Conservation (phyloP, 257 asterid genomes). For the Plantago elongata region DNA sequence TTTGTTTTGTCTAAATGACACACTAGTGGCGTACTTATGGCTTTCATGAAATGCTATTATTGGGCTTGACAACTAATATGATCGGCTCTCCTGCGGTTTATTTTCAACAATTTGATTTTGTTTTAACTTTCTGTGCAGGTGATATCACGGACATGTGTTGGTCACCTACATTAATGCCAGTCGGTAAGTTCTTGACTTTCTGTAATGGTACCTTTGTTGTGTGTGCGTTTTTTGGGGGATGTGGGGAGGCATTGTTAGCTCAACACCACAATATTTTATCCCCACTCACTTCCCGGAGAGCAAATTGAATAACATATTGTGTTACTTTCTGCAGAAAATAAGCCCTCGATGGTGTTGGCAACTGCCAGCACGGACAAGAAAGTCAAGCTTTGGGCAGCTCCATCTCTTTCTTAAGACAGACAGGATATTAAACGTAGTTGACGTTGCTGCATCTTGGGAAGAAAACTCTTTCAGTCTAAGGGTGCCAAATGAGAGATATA, state of each 20-base stretch:
- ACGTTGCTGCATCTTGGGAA: not conserved
- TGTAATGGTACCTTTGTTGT: not conserved
- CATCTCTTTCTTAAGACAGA: constrained; percentile 30
- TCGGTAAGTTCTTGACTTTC: constrained; percentile 39
- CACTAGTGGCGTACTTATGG: too few relatives aligned
- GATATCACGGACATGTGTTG: constrained; percentile 77
- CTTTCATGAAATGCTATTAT: too few relatives aligned
- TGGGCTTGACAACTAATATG: too few relatives aligned
- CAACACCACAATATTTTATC: too few relatives aligned
- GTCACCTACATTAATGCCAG: constrained; percentile 64
- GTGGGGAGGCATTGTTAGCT: too few relatives aligned
- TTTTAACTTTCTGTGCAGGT: constrained; percentile 45
- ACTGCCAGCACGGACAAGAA: constrained; percentile 88
- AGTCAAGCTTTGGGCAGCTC: constrained; percentile 92
- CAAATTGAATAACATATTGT: not conserved
- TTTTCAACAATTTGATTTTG: constrained; percentile 19
- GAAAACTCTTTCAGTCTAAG: constrained; percentile 10
- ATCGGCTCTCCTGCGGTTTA: not conserved
- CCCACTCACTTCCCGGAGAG: not conserved
- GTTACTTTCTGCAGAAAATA: constrained; percentile 44
- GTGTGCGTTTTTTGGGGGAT: not conserved
- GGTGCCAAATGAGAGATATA: not conserved
- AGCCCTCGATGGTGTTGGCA: constrained; percentile 44
- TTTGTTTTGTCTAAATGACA: too few relatives aligned
- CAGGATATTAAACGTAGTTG: not conserved